A percentile compares a stretch with the other conserved stretches of the same genome.
Evolutionary conservation across 2,329 filamentous ascomycete species (phyloP).

Genomic region (Cordyceps fumosorosea): DNA sequence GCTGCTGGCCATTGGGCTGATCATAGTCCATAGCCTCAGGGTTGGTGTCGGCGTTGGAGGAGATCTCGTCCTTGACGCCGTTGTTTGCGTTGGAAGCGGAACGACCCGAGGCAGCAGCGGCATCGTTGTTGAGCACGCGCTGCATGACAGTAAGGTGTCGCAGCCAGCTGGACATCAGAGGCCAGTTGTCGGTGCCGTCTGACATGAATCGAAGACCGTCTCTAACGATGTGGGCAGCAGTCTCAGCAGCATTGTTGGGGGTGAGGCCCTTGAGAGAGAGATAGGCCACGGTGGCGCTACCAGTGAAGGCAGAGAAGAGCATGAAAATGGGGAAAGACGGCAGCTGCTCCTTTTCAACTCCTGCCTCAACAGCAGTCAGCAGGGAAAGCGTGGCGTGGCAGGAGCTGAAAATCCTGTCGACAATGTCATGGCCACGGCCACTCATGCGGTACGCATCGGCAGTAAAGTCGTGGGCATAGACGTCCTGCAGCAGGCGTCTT

Average conservation of each 20-base stretch:
- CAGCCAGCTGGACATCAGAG: constrained; percentile 52
- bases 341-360: constrained; percentile 51
- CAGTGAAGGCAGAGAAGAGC: constrained; percentile 56
- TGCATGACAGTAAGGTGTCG: constrained; percentile 56
- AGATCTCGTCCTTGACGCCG: constrained; percentile 46
- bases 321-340: constrained; percentile 58
- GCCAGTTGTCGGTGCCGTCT: constrained; percentile 54
- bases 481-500: constrained; percentile 51
- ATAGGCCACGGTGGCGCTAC: constrained; percentile 55
- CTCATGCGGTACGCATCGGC: constrained; percentile 47
- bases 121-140: constrained; percentile 51
- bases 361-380: constrained; percentile 47
- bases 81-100: constrained; percentile 28
- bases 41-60: constrained; percentile 49
- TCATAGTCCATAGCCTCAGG: constrained; percentile 54
- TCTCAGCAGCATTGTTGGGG: constrained; percentile 49
- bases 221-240: constrained; percentile 49
- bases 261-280: constrained; percentile 56
- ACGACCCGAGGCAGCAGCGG: constrained; percentile 26
- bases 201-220: constrained; percentile 54
- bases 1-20: constrained; percentile 28
- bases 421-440: constrained; percentile 43
- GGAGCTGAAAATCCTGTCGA: constrained; percentile 51
- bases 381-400: constrained; percentile 53
- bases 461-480: constrained; percentile 45